Evolutionary conservation across 2,329 filamentous ascomycete genomes (phyloP).

Genomic region (Shiraia sp.): DNA sequence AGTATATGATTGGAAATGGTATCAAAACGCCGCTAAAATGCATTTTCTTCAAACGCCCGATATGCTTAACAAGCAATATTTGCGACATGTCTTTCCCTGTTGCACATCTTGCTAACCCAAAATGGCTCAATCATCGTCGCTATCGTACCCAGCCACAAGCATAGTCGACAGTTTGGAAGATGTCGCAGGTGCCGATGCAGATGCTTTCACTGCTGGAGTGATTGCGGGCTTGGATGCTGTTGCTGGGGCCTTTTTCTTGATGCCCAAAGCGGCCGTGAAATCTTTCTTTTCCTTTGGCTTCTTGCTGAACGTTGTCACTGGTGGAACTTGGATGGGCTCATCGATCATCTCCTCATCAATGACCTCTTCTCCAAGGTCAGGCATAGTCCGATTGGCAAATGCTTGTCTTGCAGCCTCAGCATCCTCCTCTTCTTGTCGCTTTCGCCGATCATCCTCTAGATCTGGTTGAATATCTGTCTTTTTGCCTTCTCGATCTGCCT

Average conservation of each 20-base stretch:
- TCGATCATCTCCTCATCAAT: slow-evolving; percentile 51
- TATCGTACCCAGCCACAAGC: slow-evolving; percentile 36
- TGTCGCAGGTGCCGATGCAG: slow-evolving; percentile 7
- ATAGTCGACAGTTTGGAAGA: slow-evolving; percentile 27
- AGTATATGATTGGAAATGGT: too few species aligned
- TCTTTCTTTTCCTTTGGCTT: slow-evolving; percentile 89
- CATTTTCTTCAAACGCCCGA: not conserved
- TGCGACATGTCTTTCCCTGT: not conserved
- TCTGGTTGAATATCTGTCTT: slow-evolving; percentile 59
- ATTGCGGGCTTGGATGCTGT: too few species aligned
- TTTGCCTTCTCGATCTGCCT: slow-evolving; percentile 67
- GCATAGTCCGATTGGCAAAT: slow-evolving; percentile 59
- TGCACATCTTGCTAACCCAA: too few species aligned
- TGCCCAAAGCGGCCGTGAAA: slow-evolving; percentile 72
- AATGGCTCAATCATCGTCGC: slow-evolving; percentile 34
- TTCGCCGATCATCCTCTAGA: slow-evolving; percentile 60
- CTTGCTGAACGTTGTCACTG: slow-evolving; percentile 68
- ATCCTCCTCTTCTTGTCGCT: slow-evolving; percentile 76
- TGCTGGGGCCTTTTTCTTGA: slow-evolving; percentile 61
- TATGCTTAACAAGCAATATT: not conserved
- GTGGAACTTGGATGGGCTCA: slow-evolving; percentile 24
- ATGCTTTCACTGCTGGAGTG: slow-evolving; percentile 6
- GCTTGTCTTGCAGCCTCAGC: slow-evolving; percentile 78
- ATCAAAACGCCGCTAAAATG: too few species aligned
- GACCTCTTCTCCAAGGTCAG: slow-evolving; percentile 57